A percentile compares a stretch with the other conserved stretches of the same genome.
These are phyloP conservation scores for Fusarium beomiforme DNA, from an alignment of 2,329 filamentous ascomycete genomes.

Conservation along the genomic window DNA sequence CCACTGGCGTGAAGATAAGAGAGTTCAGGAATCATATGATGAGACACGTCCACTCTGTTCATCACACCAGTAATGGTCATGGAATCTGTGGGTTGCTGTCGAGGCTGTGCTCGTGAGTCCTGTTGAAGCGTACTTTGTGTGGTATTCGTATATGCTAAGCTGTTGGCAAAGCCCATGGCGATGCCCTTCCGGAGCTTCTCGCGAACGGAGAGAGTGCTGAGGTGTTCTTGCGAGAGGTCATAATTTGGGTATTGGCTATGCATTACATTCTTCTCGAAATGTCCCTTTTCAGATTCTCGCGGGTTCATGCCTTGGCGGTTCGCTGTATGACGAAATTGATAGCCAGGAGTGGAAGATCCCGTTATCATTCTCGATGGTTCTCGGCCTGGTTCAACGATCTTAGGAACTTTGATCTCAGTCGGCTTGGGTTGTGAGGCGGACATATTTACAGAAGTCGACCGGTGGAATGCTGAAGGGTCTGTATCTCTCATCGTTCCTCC, in stretches of 20 bases:
- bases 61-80: constrained; percentile 16
- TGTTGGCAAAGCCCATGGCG: constrained; percentile 27
- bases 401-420: background rate
- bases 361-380: background rate
- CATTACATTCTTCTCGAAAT: background rate
- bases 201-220: constrained; percentile 14
- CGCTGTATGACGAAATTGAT: background rate
- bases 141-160: background rate
- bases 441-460: background rate
- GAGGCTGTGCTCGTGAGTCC: background rate
- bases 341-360: too few species aligned
- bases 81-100: background rate
- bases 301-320: background rate
- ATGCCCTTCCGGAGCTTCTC: constrained; percentile 37
- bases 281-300: background rate
- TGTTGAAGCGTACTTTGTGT: background rate
- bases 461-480: background rate
- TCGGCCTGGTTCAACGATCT: background rate
- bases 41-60: background rate
- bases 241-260: background rate
- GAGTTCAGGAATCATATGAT: constrained; percentile 10
- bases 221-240: constrained; percentile 23
- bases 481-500: constrained; percentile 26
- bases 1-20: background rate
- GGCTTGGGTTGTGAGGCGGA: background rate